Percentiles rank a stretch among this genome's conserved stretches.
phyloP scores from a whole-genome alignment of 495 filamentous ascomycete genomes.

The Annulohypoxylon nitens region DNA sequence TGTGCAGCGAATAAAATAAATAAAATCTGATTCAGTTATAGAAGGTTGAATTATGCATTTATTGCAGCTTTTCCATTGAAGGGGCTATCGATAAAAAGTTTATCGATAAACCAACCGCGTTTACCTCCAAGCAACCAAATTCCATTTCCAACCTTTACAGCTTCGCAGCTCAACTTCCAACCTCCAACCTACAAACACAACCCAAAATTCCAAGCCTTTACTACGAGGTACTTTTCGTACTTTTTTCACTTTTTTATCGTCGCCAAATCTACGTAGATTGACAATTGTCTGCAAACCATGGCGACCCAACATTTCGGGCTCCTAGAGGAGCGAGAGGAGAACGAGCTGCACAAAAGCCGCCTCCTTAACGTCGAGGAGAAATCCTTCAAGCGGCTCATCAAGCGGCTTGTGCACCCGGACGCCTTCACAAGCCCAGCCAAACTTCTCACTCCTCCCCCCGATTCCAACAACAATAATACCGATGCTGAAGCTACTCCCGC shows the following conservation, averaged over 20 bases:
- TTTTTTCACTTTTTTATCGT: background rate
- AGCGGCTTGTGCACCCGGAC: slow-evolving; percentile 77
- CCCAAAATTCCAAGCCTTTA: background rate
- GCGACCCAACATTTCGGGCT: slow-evolving; percentile 51
- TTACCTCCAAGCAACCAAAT: background rate
- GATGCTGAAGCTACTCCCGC: slow-evolving; percentile 34
- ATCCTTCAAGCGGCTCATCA: slow-evolving; percentile 89
- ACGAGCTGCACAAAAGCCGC: slow-evolving; percentile 89
- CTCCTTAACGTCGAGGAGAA: slow-evolving; percentile 93
- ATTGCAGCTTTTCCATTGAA: slow-evolving; percentile 25
- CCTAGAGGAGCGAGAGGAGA: slow-evolving; percentile 70
- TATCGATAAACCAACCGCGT: slow-evolving; percentile 26
- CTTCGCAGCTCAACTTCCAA: background rate
- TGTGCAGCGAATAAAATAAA: no score
- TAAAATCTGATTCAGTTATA: no score
- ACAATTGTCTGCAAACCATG: slow-evolving; percentile 24
- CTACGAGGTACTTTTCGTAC: no score
- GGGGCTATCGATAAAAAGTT: slow-evolving; percentile 10
- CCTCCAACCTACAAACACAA: background rate
- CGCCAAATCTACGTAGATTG: background rate
- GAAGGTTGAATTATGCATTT: slow-evolving; percentile 26
- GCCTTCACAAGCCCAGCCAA: slow-evolving; percentile 69
- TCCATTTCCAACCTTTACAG: slow-evolving; percentile 8
- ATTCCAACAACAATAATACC: slow-evolving; percentile 65
- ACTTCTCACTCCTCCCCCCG: slow-evolving; percentile 78